These are phyloP conservation scores for Penicillium sp. DNA, from an alignment of 2,329 filamentous ascomycete genomes.

Conservation along the genomic window DNA sequence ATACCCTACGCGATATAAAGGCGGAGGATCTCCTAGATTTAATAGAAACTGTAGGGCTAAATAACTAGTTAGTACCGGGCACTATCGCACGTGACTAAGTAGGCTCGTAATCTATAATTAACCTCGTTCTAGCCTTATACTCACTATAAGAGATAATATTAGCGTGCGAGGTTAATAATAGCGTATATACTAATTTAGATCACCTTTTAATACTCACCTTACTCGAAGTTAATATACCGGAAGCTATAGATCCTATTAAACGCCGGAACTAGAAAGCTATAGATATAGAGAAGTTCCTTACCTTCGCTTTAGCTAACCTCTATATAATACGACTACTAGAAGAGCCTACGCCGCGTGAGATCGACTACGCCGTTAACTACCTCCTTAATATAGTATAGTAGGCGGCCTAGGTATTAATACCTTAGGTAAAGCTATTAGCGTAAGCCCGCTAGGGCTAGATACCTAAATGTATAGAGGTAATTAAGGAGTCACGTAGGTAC, in stretches of 20 bases:
- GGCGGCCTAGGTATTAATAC: too few species aligned
- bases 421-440: not conserved
- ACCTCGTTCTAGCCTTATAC: too few species aligned
- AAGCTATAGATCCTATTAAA: not conserved
- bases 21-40: too few species aligned
- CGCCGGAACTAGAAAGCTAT: not conserved
- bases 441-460: slow-evolving; percentile 4
- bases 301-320: slow-evolving; percentile 1
- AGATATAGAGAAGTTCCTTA: not conserved
- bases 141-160: too few species aligned
- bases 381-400: slow-evolving; percentile 1
- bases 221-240: not conserved
- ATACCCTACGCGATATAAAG: too few species aligned
- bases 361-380: slow-evolving; percentile 3
- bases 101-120: too few species aligned
- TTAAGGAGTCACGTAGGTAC: not conserved
- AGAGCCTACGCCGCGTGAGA: not conserved
- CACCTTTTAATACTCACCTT: not conserved
- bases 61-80: too few species aligned
- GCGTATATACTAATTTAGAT: too few species aligned
- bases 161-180: too few species aligned
- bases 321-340: not conserved
- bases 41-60: too few species aligned
- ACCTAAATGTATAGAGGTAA: not conserved
- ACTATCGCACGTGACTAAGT: too few species aligned